Percentiles rank a stretch among this genome's conserved stretches.
Conservation (phyloP, 1,284 basidiomycete species). For the Phylloboletellus chloephorus region DNA sequence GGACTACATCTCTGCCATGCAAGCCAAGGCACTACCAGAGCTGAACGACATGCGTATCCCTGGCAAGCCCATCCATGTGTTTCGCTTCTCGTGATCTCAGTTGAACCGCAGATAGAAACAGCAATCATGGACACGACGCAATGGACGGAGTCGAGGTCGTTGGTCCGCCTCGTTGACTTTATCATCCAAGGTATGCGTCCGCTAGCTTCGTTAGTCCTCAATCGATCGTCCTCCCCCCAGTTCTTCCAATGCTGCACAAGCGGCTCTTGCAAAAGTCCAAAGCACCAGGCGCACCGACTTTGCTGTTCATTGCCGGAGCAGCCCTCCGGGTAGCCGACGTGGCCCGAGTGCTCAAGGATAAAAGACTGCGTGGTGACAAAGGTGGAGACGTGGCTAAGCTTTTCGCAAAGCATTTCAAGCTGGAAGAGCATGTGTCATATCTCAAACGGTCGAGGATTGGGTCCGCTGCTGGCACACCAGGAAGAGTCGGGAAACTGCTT, state of each 20-base stretch:
- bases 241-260: conserved; percentile 59
- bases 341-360: conserved; percentile 64
- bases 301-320: conserved; percentile 70
- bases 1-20: conserved; percentile 56
- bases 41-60: conserved; percentile 66
- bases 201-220: not conserved
- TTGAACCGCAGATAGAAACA: conserved; percentile 56
- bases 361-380: conserved; percentile 64
- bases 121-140: conserved; percentile 67
- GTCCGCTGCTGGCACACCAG: conserved; percentile 77
- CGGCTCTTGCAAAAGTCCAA: conserved; percentile 71
- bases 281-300: conserved; percentile 67
- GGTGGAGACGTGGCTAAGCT: conserved; percentile 80
- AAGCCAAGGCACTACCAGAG: conserved; percentile 59
- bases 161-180: conserved; percentile 67
- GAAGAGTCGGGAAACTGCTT: conserved; percentile 74
- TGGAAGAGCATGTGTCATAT: conserved; percentile 73
- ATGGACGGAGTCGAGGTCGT: conserved; percentile 64
- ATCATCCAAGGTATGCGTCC: conserved; percentile 55
- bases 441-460: conserved; percentile 71
- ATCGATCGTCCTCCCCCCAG: conserved; percentile 34
- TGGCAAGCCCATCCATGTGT: conserved; percentile 43
- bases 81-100: conserved; percentile 31
- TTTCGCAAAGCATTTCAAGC: conserved; percentile 83
- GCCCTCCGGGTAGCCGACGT: conserved; percentile 77